Evolutionary conservation across 768 basidiomycete genomes (phyloP), one percentile per base, ranked within the genome.

Genomic region (Infundibulicybe gibba): DNA sequence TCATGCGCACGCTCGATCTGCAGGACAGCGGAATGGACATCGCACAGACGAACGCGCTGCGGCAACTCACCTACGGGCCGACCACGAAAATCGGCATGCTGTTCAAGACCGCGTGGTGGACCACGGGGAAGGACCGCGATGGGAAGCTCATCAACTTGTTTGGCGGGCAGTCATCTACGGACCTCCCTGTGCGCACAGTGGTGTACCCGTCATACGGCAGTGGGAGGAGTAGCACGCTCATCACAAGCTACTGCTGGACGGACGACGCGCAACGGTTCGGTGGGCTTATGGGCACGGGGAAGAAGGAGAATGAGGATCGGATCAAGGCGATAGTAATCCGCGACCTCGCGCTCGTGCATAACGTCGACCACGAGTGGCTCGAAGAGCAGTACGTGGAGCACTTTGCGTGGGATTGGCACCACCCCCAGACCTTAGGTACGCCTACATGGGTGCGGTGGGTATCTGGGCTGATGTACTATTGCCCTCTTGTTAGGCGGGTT

Each of bases 161-260:
- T 8, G 74, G 75, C 4, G 74, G 75, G 0, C 67, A 67, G 50
- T 63, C 71, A 3, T 62, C 51, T 51, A 77, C 72, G 1, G 75
- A 76, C 52, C 54, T 62, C 14, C 69, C 67, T 5, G 54, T 71
- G n/a, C 64, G 71, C 25, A 67, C 63, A 0, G 58, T 72, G 41
- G 68, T 76, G 2, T 76, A 75, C 49, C 75, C 74, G 0, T 76
- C 74, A 2, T 68, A 68, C 20, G 70, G 69, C 0, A 49, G 54
- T 17, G 46, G 51, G 15, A 40, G 49, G 11, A 17, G 17, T 15
- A 51, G 49, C 0, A 60, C 56, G 6, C 53, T 76, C 6, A 70
- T 76, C 10, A 70, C 67, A 3, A 72, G 69, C 41, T 75, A 74
- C 55, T 54, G 51, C 25, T 72, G 67, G 69, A 65, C 65, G 9